Conservation (phyloP, 2,329 filamentous ascomycete species). For the Zasmidium cellare region DNA sequence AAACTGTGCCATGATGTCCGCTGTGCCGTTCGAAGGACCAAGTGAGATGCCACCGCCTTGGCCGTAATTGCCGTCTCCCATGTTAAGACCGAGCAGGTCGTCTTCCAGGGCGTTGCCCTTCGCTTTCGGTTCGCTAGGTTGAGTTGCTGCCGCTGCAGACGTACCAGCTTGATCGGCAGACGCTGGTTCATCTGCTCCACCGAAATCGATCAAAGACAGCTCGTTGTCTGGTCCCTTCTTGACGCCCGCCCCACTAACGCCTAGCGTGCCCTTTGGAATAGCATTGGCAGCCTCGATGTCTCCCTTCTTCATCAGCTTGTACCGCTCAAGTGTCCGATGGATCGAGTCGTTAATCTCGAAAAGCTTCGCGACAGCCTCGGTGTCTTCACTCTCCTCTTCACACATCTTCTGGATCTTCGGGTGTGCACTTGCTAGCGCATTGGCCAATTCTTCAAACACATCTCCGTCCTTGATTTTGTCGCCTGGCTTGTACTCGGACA, state of each 20-base stretch:
- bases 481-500: slow-evolving; percentile 78
- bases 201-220: slow-evolving; percentile 91
- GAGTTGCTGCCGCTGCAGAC: slow-evolving; percentile 16
- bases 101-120: slow-evolving; percentile 75
- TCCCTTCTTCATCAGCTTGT: slow-evolving; percentile 94
- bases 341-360: slow-evolving; percentile 99
- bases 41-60: slow-evolving; percentile 81
- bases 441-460: slow-evolving; percentile 79
- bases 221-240: slow-evolving; percentile 71
- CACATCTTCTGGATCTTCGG: slow-evolving; percentile 99
- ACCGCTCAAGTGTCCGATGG: slow-evolving; percentile 91
- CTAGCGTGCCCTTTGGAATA: slow-evolving; percentile 78
- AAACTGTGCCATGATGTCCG: slow-evolving; percentile 37
- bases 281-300: slow-evolving; percentile 80
- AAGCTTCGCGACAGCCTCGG: slow-evolving; percentile 91
- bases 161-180: slow-evolving; percentile 22
- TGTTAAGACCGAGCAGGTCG: slow-evolving; percentile 84
- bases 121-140: slow-evolving; percentile 42
- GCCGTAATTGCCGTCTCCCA: slow-evolving; percentile 70
- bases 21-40: slow-evolving; percentile 46
- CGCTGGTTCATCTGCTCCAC: slow-evolving; percentile 60
- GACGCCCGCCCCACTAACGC: slow-evolving; percentile 63
- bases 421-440: slow-evolving; percentile 86
- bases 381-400: slow-evolving; percentile 95
- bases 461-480: slow-evolving; percentile 73